These are phyloP conservation scores for Dalbergia cochinchinensis DNA, from an alignment of 306 rosid genomes.

Conservation along the genomic window DNA sequence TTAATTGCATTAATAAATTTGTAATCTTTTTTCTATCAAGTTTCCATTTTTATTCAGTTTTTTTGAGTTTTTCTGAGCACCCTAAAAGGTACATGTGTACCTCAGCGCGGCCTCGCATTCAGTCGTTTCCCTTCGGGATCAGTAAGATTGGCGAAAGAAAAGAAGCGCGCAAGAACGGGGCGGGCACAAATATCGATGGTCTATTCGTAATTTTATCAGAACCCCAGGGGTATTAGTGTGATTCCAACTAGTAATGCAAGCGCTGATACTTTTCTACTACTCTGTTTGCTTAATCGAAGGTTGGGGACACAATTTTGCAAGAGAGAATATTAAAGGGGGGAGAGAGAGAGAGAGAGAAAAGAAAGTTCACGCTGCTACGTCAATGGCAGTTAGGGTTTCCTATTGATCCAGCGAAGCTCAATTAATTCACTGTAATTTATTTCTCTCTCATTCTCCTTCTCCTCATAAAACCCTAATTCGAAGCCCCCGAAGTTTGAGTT, in stretches of 20 bases:
- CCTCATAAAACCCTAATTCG: conserved; percentile 75
- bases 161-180: conserved; percentile 50
- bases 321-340: conserved; percentile 49
- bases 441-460: conserved; percentile 51
- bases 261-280: conserved; percentile 49
- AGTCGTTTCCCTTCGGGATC: neutral
- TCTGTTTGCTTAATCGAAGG: conserved; percentile 51
- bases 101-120: neutral
- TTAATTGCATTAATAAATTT: too few relatives aligned
- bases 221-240: conserved; percentile 44
- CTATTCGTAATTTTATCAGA: conserved; percentile 28
- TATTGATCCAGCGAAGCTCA: conserved; percentile 56
- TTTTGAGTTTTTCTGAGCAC: too few relatives aligned
- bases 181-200: conserved; percentile 44
- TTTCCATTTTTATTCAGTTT: too few relatives aligned
- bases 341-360: conserved; percentile 45
- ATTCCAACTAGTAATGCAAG: conserved; percentile 30
- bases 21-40: neutral
- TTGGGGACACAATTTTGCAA: conserved; percentile 55
- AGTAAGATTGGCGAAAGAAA: conserved; percentile 12
- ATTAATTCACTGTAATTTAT: conserved; percentile 46
- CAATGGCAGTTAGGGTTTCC: conserved; percentile 92
- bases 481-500: conserved; percentile 42
- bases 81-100: neutral
- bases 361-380: conserved; percentile 55